These are phyloP conservation scores for Periconia sp. DNA, from an alignment of 2,329 filamentous ascomycete genomes.

Conservation along the genomic window DNA sequence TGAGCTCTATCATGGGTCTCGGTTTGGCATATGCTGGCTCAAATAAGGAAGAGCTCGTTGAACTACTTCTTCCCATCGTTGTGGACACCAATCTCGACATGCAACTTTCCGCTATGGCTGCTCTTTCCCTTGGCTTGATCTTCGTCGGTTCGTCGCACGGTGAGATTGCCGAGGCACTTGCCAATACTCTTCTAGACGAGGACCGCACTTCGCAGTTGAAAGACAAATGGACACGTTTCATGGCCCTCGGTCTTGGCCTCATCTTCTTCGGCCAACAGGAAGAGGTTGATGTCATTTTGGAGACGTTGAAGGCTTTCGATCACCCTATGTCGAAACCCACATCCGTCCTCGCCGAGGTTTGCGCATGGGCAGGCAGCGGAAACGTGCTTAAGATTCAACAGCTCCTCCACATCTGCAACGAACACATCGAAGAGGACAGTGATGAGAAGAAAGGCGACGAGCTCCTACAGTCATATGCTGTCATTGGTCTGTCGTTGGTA, in stretches of 20 bases:
- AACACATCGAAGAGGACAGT: conserved; percentile 91
- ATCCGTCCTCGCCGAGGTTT: conserved; percentile 90
- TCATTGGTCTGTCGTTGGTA: conserved; percentile 89
- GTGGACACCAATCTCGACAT: conserved; percentile 82
- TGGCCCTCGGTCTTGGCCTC: conserved; percentile 88
- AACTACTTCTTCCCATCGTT: conserved; percentile 83
- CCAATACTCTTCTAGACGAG: conserved; percentile 90
- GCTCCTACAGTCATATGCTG: conserved; percentile 91
- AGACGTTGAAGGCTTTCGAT: conserved; percentile 94
- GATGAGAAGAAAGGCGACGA: conserved; percentile 91
- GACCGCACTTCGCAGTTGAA: conserved; percentile 88
- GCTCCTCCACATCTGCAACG: conserved; percentile 95
- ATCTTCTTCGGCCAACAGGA: conserved; percentile 97
- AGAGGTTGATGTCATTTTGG: conserved; percentile 96
- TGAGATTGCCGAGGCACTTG: conserved; percentile 88
- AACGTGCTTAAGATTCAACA: conserved; percentile 97
- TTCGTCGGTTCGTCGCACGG: conserved; percentile 92
- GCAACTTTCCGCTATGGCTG: conserved; percentile 96
- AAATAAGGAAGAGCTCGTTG: conserved; percentile 85
- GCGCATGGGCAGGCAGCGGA: conserved; percentile 96
- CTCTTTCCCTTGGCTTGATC: conserved; percentile 83
- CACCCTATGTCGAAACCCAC: conserved; percentile 98
- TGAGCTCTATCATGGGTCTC: conserved; percentile 92
- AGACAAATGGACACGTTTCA: conserved; percentile 97
- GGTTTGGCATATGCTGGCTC: conserved; percentile 94